A percentile compares a stretch with the other conserved stretches of the same genome.
Conservation (phyloP, 1,139 yeast genomes). For the Blastobotrys serpentis region DNA sequence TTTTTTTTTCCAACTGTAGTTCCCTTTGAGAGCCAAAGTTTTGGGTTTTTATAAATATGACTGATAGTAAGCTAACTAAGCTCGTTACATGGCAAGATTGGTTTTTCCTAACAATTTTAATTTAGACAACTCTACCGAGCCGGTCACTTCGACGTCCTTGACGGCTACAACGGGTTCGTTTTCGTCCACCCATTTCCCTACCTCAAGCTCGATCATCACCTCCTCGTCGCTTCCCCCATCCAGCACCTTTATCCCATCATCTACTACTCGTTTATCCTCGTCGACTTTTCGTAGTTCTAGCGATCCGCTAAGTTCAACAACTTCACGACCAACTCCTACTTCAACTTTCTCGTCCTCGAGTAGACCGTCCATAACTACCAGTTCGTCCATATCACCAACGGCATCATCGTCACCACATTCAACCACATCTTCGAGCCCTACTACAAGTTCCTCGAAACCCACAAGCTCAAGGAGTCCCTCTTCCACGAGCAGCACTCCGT, state of each 20-base stretch:
- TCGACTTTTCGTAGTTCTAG: not conserved
- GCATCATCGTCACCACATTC: too few relatives aligned
- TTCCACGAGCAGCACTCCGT: not conserved
- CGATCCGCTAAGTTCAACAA: too few relatives aligned
- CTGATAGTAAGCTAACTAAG: not conserved
- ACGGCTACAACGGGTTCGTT: constrained; percentile 1
- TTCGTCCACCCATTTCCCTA: constrained; percentile 1
- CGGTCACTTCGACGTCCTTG: constrained; percentile 8
- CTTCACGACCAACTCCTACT: too few relatives aligned
- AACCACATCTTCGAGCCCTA: too few relatives aligned
- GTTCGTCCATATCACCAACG: too few relatives aligned
- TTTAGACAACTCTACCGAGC: constrained; percentile 4
- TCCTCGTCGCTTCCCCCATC: not conserved
- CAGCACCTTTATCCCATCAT: constrained; percentile 6
- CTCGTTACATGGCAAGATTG: not conserved
- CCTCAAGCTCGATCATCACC: not conserved
- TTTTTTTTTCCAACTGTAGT: not conserved
- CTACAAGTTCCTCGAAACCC: too few relatives aligned
- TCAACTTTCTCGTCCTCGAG: too few relatives aligned
- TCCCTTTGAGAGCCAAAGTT: not conserved
- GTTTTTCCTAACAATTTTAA: constrained; percentile 6
- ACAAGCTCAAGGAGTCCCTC: not conserved
- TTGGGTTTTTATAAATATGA: constrained; percentile 6
- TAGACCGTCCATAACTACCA: too few relatives aligned
- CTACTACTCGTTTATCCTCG: not conserved